These are phyloP conservation scores for Candida yuanshanica DNA, from an alignment of 805 yeast species.

Conservation along the genomic window DNA sequence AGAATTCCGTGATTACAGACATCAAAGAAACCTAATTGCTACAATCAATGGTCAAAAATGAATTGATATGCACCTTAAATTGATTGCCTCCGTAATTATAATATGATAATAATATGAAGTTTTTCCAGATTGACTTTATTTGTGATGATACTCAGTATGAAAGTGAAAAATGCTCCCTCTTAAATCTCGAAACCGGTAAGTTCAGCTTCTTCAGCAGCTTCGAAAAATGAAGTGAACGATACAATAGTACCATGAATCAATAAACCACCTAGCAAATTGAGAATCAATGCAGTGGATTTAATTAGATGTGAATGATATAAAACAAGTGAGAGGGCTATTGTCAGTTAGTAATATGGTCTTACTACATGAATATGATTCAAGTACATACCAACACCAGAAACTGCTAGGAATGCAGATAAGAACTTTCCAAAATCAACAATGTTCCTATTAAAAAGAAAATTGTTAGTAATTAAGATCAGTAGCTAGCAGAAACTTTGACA, in stretches of 20 bases:
- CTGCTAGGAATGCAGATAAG: constrained; percentile 56
- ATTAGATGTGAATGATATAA: constrained; percentile 61
- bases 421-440: constrained; percentile 67
- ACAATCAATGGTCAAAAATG: constrained; percentile 58
- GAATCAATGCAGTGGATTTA: constrained; percentile 47
- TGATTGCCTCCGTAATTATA: background rate
- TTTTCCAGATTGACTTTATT: background rate
- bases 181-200: constrained; percentile 19
- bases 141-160: background rate
- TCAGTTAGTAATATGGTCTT: background rate
- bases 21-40: constrained; percentile 62
- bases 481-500: background rate
- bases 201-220: constrained; percentile 36
- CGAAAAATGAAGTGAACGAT: constrained; percentile 64
- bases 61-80: background rate
- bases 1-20: constrained; percentile 64
- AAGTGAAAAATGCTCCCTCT: background rate
- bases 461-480: constrained; percentile 8
- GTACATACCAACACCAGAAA: constrained; percentile 43
- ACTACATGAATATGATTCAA: background rate
- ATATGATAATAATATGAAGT: background rate
- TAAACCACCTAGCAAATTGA: constrained; percentile 65
- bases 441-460: constrained; percentile 22
- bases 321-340: constrained; percentile 44
- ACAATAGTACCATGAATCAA: constrained; percentile 69